Evolutionary conservation across 2,329 filamentous ascomycete species (phyloP).

Genomic region (Penicillium capsulatum): DNA sequence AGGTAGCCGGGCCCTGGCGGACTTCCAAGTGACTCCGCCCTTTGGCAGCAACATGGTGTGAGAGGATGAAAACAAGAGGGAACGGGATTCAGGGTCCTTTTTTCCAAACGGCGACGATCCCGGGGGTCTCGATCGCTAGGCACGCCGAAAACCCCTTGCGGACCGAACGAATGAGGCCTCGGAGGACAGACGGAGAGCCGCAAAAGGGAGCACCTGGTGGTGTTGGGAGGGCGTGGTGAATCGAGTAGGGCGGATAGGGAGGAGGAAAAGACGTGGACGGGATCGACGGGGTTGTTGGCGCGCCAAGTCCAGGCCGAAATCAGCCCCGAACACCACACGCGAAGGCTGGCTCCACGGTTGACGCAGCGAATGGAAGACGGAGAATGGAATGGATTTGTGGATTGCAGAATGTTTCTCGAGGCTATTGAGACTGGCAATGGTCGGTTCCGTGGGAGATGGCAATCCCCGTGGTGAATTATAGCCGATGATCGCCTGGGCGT

Average conservation of each 20-base stretch:
- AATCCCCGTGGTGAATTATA: no score
- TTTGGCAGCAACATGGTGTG: conserved; percentile 80
- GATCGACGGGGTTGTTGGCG: conserved; percentile 16
- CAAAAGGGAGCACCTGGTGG: background rate
- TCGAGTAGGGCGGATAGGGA: conserved; percentile 9
- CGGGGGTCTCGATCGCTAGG: conserved; percentile 14
- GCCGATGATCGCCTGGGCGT: no score
- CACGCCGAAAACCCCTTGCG: conserved; percentile 21
- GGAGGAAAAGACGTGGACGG: conserved; percentile 18
- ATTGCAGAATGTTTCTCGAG: no score
- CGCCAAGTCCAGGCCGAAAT: conserved; percentile 15
- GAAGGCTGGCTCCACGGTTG: no score
- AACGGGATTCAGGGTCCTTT: conserved; percentile 17
- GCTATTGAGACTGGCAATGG: no score
- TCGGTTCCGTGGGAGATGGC: no score
- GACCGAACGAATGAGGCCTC: conserved; percentile 27
- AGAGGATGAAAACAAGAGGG: conserved; percentile 4
- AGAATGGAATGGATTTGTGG: no score
- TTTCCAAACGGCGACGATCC: conserved; percentile 14
- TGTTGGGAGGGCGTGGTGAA: conserved; percentile 3
- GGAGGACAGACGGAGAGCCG: conserved; percentile 14
- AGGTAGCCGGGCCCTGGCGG: conserved; percentile 72
- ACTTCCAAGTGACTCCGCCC: conserved; percentile 88
- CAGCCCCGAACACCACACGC: no score
- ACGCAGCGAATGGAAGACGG: no score